Base-by-base conservation (phyloP, 352 stramenopile genomes). In the Pythium inflatum region DNA sequence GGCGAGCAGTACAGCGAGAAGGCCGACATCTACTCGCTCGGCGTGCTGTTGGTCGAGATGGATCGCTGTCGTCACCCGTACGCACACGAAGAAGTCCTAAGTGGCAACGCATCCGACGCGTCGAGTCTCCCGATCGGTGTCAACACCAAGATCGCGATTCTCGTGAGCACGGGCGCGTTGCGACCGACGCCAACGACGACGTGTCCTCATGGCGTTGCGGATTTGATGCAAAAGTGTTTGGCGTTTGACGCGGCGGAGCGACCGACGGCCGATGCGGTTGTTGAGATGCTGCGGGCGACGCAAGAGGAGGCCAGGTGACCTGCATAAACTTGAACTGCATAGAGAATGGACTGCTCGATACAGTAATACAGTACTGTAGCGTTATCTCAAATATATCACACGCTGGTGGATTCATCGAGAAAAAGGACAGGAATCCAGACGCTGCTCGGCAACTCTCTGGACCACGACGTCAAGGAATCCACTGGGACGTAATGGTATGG, bases 1-100 rank as follows among this genome's bases (percentile, higher is more conserved):
- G 72, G 67, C 36, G 54, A 73, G 11, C 67, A 67, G 31, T 78
- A 78, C 63, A 70, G 49, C 7, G 68, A 74, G 56, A 70, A 75
- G 62, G 72, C 72, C 5, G 72, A 78, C 43, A 75, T 78, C 22
- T 78, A 76, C 45, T 76, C 67, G 18, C 50, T 78, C 14, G 72
- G 68, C 18, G 68, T 78, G 25, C 22, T 76, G 14, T 30, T 75
- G 31, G 66, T 71, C 25, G 72, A 78, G 51, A 36, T 78, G 40
- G 72, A 76, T 53, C 73, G 59, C 2, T 61, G 58, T 36, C 13
- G 18, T 16, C 66, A 68, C 28, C 66, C 66, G n/a, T 73, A 73
- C 40, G 48, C 34, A 40, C 7, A 49, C 5, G 45, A 67, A 7
- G 5, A n/a, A 2, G 55, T 38, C 0, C 27, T 65, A 41, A 27